Conservation (phyloP, 352 stramenopile genomes). For the Phytopythium helicoides region DNA sequence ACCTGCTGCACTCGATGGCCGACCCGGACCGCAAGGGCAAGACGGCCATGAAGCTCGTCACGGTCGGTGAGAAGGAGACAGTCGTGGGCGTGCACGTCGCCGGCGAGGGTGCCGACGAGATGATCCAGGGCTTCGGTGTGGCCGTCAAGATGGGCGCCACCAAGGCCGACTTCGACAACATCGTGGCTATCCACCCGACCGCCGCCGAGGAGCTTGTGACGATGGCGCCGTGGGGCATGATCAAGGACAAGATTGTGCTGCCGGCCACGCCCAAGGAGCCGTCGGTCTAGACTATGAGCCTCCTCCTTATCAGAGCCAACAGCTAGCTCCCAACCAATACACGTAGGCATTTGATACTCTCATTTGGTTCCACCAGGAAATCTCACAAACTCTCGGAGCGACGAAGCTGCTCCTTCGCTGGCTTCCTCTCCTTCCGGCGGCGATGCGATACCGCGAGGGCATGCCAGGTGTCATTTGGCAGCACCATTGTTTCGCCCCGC, state of each 20-base stretch:
- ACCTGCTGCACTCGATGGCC: constrained; percentile 93
- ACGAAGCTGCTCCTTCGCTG: background rate
- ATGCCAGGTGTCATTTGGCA: background rate
- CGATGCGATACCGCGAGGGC: background rate
- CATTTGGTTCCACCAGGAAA: background rate
- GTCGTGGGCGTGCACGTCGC: constrained; percentile 97
- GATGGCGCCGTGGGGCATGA: constrained; percentile 86
- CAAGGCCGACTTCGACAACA: constrained; percentile 96
- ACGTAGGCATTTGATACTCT: too few relatives aligned
- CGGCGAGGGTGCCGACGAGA: constrained; percentile 94
- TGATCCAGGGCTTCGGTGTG: constrained; percentile 97
- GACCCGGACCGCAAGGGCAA: constrained; percentile 91
- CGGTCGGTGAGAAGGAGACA: constrained; percentile 74
- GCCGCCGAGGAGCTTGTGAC: constrained; percentile 96
- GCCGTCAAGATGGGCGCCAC: constrained; percentile 98
- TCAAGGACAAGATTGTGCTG: constrained; percentile 73
- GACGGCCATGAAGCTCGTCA: constrained; percentile 94
- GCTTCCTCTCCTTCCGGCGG: background rate
- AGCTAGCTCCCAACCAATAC: constrained; percentile 23
- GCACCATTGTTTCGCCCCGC: background rate
- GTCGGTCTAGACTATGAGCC: constrained; percentile 3
- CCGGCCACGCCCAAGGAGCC: constrained; percentile 36
- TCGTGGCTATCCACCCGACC: constrained; percentile 96
- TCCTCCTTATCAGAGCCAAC: constrained; percentile 5
- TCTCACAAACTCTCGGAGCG: background rate